Percentiles rank a stretch among this genome's conserved stretches.
These are phyloP conservation scores for Ophiostoma himal-ulmi DNA, from an alignment of 2,329 filamentous ascomycete genomes.

Conservation along the genomic window DNA sequence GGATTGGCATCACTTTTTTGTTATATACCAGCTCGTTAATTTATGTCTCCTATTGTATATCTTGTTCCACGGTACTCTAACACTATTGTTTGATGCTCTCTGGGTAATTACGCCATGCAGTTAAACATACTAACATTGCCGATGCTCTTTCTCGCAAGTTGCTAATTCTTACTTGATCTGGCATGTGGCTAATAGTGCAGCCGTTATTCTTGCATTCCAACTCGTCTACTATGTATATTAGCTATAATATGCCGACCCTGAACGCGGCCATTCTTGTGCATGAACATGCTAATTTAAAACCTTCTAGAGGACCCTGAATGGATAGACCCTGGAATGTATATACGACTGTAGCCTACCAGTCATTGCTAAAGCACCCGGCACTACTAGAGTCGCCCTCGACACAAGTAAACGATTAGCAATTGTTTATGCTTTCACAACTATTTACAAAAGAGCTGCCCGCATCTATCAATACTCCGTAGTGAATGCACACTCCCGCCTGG, in stretches of 20 bases:
- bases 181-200: neutral
- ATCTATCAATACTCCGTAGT: too few species aligned
- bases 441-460: too few species aligned
- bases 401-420: too few species aligned
- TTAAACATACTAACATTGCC: too few species aligned
- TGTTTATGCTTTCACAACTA: too few species aligned
- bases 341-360: neutral
- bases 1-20: neutral
- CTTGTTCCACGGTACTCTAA: neutral
- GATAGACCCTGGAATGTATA: neutral
- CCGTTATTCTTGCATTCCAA: conserved; percentile 6
- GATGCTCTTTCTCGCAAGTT: neutral
- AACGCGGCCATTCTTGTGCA: neutral
- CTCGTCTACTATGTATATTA: neutral
- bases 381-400: neutral
- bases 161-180: neutral
- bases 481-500: neutral
- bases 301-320: neutral
- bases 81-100: neutral
- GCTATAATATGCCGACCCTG: neutral
- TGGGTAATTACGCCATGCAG: too few species aligned
- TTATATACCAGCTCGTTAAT: conserved; percentile 11
- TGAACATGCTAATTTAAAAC: neutral
- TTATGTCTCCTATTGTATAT: neutral
- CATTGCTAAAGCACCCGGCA: neutral